phyloP scores from a whole-genome alignment of 2,329 filamentous ascomycete species.

The Blastomyces parvus region DNA sequence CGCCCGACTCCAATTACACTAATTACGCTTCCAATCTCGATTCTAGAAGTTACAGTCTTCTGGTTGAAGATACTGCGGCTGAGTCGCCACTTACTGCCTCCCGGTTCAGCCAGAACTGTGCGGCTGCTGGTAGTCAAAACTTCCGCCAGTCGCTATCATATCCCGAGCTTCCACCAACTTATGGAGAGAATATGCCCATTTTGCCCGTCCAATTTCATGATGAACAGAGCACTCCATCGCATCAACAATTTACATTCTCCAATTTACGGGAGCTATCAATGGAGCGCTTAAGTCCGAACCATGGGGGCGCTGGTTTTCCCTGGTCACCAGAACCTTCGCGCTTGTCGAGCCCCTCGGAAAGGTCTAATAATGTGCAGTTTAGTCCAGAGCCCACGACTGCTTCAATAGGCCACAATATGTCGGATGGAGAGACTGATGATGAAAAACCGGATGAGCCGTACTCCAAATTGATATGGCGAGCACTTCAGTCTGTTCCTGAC shows the following conservation, averaged over 20 bases:
- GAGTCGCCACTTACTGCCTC: neutral
- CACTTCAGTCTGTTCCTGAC: conserved; percentile 57
- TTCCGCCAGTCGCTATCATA: neutral
- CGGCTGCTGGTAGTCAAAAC: neutral
- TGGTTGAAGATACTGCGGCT: neutral
- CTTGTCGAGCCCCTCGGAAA: conserved; percentile 13
- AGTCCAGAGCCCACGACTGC: neutral
- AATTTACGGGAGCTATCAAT: neutral
- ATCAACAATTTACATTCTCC: neutral
- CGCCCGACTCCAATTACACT: neutral
- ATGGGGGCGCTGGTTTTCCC: conserved; percentile 11
- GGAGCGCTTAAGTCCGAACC: neutral
- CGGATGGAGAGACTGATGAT: conserved; percentile 14
- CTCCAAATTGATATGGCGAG: conserved; percentile 68
- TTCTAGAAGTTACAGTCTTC: neutral
- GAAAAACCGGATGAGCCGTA: conserved; percentile 49
- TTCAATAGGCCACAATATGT: conserved; percentile 21
- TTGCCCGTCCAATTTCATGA: neutral
- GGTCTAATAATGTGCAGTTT: neutral
- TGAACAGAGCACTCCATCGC: neutral
- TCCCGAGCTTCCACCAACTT: neutral
- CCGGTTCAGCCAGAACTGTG: neutral
- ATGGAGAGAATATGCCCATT: neutral
- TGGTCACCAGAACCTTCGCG: conserved; percentile 11
- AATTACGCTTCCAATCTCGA: neutral